Evolutionary conservation across 352 stramenopile genomes (phyloP).

Genomic region (Globisporangium viniferum): DNA sequence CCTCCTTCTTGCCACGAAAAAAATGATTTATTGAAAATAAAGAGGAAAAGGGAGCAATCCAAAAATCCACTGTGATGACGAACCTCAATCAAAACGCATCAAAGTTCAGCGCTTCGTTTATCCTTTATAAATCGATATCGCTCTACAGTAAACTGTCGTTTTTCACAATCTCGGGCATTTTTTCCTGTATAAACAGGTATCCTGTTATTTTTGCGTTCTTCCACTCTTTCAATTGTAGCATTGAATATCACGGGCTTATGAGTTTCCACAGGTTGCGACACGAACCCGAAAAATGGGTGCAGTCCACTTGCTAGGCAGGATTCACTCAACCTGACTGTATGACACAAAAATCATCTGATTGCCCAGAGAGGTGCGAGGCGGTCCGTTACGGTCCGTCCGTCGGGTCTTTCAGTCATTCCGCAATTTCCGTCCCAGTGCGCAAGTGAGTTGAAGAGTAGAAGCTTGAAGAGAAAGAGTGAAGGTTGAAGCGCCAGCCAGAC

Average conservation of each 20-base stretch:
- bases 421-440: slow-evolving; percentile 6
- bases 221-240: neutral
- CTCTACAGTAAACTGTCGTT: no score
- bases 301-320: neutral
- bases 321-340: neutral
- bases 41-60: neutral
- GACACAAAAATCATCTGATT: neutral
- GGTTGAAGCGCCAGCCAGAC: neutral
- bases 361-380: no score
- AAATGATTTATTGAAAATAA: neutral
- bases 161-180: no score
- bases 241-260: neutral
- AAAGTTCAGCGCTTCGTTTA: no score
- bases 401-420: neutral
- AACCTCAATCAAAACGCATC: neutral
- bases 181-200: neutral
- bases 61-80: slow-evolving; percentile 4
- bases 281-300: neutral
- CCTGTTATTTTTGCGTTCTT: neutral
- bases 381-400: neutral
- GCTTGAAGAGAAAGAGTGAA: neutral
- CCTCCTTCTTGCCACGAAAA: neutral
- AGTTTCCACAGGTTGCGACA: neutral
- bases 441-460: neutral
- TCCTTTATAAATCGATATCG: no score